Evolutionary conservation across 768 basidiomycete species (phyloP).

Genomic region (Stropharia rugosoannulata): DNA sequence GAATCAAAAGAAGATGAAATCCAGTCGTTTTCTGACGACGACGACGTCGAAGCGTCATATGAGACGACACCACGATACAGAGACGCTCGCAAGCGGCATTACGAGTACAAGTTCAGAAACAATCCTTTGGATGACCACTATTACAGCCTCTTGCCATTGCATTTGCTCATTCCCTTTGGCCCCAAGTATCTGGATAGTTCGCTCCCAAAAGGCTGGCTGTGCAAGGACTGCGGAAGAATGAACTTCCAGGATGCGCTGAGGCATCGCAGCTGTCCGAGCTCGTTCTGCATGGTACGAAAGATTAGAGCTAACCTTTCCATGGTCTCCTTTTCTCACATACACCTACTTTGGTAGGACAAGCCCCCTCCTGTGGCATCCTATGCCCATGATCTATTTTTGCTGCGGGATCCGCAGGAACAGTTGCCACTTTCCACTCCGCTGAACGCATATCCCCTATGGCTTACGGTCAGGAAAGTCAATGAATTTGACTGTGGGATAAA

Average conservation of each 20-base stretch:
- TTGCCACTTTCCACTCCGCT: conserved; percentile 29
- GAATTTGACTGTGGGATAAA: conserved; percentile 31
- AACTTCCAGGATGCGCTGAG: conserved; percentile 46
- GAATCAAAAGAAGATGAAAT: background rate
- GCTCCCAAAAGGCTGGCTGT: conserved; percentile 50
- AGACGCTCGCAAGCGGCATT: conserved; percentile 17
- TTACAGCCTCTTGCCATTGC: conserved; percentile 26
- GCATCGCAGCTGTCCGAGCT: conserved; percentile 43
- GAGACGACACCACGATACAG: conserved; percentile 19
- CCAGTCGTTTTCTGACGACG: background rate
- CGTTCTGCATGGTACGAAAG: conserved; percentile 33
- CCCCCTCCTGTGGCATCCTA: conserved; percentile 18
- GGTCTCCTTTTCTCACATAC: background rate
- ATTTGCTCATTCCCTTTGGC: conserved; percentile 28
- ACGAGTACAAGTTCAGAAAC: conserved; percentile 24
- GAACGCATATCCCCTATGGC: conserved; percentile 24
- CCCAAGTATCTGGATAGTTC: conserved; percentile 26
- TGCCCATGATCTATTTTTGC: conserved; percentile 23
- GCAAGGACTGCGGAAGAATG: conserved; percentile 44
- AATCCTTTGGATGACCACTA: conserved; percentile 21
- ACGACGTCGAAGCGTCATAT: conserved; percentile 17
- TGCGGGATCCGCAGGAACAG: conserved; percentile 36
- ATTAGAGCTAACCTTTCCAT: background rate
- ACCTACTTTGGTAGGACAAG: conserved; percentile 14
- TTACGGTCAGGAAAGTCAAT: conserved; percentile 10